Conservation (phyloP, 148 eudicot genomes). For the Agrostemma githago region DNA sequence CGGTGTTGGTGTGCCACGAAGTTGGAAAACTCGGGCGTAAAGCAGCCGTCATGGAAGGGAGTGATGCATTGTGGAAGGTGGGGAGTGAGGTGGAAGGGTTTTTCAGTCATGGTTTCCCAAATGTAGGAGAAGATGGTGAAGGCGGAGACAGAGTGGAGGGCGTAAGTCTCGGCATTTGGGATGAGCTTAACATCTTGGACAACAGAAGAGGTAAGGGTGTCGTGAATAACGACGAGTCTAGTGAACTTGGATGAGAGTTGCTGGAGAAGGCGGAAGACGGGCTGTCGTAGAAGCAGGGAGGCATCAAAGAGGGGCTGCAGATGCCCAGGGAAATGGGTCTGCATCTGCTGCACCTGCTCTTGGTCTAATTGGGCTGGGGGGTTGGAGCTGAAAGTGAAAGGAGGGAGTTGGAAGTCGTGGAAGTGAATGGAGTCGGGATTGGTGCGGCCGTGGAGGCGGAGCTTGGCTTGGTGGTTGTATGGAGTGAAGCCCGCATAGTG, state of each 20-base stretch:
- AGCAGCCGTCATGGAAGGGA: constrained; percentile 30
- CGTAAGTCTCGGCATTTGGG: constrained; percentile 48
- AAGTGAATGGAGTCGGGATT: constrained; percentile 34
- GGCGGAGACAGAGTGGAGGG: constrained; percentile 39
- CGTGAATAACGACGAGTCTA: constrained; percentile 45
- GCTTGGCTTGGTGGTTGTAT: constrained; percentile 47
- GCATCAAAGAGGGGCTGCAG: constrained; percentile 42
- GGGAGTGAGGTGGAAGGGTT: constrained; percentile 24
- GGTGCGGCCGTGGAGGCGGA: constrained; percentile 34
- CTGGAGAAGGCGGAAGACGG: constrained; percentile 29
- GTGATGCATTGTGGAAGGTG: constrained; percentile 14
- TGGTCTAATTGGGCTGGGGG: constrained; percentile 22
- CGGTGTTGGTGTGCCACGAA: constrained; percentile 25
- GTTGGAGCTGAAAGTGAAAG: constrained; percentile 21
- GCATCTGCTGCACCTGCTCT: too few relatives aligned
- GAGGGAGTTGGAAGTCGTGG: constrained; percentile 47
- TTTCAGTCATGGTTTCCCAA: constrained; percentile 30
- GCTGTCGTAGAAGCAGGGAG: constrained; percentile 30
- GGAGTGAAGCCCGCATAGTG: constrained; percentile 41
- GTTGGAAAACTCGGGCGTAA: constrained; percentile 26
- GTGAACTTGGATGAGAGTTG: constrained; percentile 28
- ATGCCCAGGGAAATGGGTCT: constrained; percentile 41
- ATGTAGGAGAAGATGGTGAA: constrained; percentile 28
- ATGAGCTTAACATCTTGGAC: constrained; percentile 40
- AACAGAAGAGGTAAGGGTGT: constrained; percentile 38